These are phyloP conservation scores for Scedosporium aurantiacum DNA, from an alignment of 2,329 filamentous ascomycete genomes.

Conservation along the genomic window DNA sequence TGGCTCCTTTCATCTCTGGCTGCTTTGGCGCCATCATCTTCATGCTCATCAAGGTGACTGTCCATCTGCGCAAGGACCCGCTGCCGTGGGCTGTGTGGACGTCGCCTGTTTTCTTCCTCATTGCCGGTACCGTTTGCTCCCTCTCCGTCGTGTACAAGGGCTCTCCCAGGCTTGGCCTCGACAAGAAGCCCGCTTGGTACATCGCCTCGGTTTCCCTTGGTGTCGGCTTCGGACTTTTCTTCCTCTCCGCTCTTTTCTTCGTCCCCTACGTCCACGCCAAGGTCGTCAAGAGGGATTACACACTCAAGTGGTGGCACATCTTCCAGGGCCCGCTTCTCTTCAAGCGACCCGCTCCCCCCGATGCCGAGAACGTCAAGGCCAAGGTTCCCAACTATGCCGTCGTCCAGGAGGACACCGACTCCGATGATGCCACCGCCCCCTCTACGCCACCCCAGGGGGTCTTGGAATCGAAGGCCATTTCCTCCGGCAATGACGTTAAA, in stretches of 20 bases:
- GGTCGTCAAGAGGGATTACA: conserved; percentile 58
- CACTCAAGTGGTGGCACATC: conserved; percentile 52
- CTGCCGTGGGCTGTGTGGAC: conserved; percentile 62
- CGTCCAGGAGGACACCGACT: conserved; percentile 37
- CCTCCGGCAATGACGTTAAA: conserved; percentile 15
- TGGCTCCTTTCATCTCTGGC: conserved; percentile 58
- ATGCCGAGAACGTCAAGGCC: conserved; percentile 34
- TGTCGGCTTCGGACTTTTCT: conserved; percentile 45
- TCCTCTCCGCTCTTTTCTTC: conserved; percentile 59
- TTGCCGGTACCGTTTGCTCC: conserved; percentile 63
- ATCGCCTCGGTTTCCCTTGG: conserved; percentile 57
- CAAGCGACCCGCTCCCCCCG: conserved; percentile 42
- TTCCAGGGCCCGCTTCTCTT: conserved; percentile 53
- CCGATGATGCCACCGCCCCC: conserved; percentile 9
- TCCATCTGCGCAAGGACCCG: conserved; percentile 61
- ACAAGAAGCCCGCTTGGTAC: conserved; percentile 56
- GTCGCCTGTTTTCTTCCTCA: conserved; percentile 66
- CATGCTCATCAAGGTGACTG: conserved; percentile 57
- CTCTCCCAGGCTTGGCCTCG: conserved; percentile 54
- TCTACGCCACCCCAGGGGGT: conserved; percentile 7
- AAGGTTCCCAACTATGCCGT: conserved; percentile 67
- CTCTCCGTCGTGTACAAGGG: conserved; percentile 75
- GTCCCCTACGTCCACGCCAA: conserved; percentile 57
- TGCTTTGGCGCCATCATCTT: conserved; percentile 59
- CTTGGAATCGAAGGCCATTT: conserved; percentile 25